Evolutionary conservation across 352 stramenopile genomes (phyloP).

Genomic region (Phytophthora nicotianae): DNA sequence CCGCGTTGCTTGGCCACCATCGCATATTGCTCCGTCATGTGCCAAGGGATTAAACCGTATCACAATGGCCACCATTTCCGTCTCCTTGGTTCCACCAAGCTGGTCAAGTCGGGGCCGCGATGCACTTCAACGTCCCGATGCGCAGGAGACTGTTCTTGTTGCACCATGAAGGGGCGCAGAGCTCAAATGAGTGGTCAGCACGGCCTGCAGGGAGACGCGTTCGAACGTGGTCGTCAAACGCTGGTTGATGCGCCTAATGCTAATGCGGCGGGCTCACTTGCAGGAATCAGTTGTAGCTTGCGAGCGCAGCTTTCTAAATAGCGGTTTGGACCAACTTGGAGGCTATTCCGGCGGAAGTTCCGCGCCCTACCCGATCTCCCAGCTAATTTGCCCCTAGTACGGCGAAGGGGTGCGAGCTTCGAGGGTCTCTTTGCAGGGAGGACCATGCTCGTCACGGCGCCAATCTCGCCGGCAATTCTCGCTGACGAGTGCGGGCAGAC

Average conservation of each 20-base stretch:
- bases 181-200: slow-evolving; percentile 25
- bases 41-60: neutral
- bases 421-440: neutral
- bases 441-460: neutral
- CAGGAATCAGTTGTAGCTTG: neutral
- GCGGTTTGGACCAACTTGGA: no score
- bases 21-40: neutral
- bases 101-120: neutral
- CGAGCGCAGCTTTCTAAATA: no score
- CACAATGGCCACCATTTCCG: neutral
- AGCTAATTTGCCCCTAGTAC: no score
- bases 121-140: slow-evolving; percentile 10
- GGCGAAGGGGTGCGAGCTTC: neutral
- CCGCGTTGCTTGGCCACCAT: neutral
- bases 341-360: no score
- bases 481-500: neutral
- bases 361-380: no score
- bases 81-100: neutral
- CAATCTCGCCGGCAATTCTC: slow-evolving; percentile 3
- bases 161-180: slow-evolving; percentile 20
- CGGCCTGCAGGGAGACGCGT: slow-evolving; percentile 7
- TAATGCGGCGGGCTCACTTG: neutral
- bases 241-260: slow-evolving; percentile 4
- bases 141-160: slow-evolving; percentile 24
- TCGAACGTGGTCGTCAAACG: slow-evolving; percentile 5